A percentile compares a stretch with the other conserved stretches of the same genome.
Evolutionary conservation across 2,329 filamentous ascomycete species (phyloP).

Genomic region (Neoascochyta sp.): DNA sequence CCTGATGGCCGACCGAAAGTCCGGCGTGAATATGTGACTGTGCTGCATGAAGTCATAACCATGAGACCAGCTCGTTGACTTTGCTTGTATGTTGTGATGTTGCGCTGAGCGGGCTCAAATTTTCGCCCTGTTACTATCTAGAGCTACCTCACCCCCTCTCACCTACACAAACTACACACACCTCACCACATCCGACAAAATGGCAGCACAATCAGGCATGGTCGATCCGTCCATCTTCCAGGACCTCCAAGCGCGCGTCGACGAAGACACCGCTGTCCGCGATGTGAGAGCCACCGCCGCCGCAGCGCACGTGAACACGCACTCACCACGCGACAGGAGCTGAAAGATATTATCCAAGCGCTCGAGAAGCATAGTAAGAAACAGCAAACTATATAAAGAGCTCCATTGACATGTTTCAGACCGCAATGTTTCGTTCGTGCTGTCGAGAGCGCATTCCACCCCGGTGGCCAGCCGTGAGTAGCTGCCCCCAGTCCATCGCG

Average conservation of each 20-base stretch:
- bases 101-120: constrained; percentile 7
- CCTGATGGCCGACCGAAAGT: too few relatives aligned
- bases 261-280: constrained; percentile 76
- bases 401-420: constrained; percentile 45
- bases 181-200: constrained; percentile 10
- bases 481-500: not conserved
- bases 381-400: not conserved
- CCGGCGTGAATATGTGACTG: too few relatives aligned
- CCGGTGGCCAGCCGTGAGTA: constrained; percentile 60
- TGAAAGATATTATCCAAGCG: constrained; percentile 74
- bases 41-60: too few relatives aligned
- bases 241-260: constrained; percentile 81
- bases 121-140: constrained; percentile 9
- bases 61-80: too few relatives aligned
- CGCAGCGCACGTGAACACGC: constrained; percentile 23
- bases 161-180: constrained; percentile 1
- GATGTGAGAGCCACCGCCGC: constrained; percentile 52
- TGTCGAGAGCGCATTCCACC: constrained; percentile 88
- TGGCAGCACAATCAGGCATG: constrained; percentile 47
- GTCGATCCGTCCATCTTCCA: constrained; percentile 83
- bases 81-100: constrained; percentile 11
- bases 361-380: constrained; percentile 69
- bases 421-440: constrained; percentile 72
- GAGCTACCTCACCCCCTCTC: constrained; percentile 1
- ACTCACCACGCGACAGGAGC: constrained; percentile 50